Base-by-base conservation (phyloP, 2,329 filamentous ascomycete genomes). In the Metarhizium anisopliae region DNA sequence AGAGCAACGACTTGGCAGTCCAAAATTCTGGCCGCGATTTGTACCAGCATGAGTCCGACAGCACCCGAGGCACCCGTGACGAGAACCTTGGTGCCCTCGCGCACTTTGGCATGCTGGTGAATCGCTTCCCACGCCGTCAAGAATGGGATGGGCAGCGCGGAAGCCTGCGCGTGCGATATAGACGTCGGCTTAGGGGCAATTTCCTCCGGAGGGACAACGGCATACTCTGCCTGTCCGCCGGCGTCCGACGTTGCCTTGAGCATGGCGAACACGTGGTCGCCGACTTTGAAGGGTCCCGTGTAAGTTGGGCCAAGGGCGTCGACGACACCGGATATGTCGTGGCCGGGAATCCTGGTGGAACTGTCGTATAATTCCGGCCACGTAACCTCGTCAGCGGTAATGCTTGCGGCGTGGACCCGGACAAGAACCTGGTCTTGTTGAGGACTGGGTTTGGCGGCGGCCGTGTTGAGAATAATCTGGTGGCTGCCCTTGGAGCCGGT, bases 241-340 rank as follows among this genome's bases (percentile, higher is more conserved):
- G 54, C 52, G 7, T n/a, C 63, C 1, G 59, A 55, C 16, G 61
- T 54, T n/a, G 64, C 58, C 11, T 56, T 47, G 4, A 67, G 60
- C 61, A 69, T 66, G n/a, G 60, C 63, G 52, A 62, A 68, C 4
- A 70, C 65, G 8, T 57, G 55, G 6, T 68, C 61, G 14, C 61
- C 59, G 10, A 61, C 20, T 0, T 18, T 8, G 3, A 61, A 20
- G 1, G 57, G 16, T 2, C 66, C 66, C 5, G 42, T 30, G 58
- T 67, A 66, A 1, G 47, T 43, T 0, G 65, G 59, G 0, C 66
- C 66, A 2, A 72, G 51, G 0, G 58, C 60, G 2, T 54, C 57
- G n/a, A 72, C 56, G 5, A 60, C 56, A 20, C 70, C 70, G 2
- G 70, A 71, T 18, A 72, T 56, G 30, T 72, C 70, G 47, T 70